Evolutionary conservation across 129 eudicot species (phyloP), one percentile per base, ranked within the genome.

Genomic region (Daucus carota): DNA sequence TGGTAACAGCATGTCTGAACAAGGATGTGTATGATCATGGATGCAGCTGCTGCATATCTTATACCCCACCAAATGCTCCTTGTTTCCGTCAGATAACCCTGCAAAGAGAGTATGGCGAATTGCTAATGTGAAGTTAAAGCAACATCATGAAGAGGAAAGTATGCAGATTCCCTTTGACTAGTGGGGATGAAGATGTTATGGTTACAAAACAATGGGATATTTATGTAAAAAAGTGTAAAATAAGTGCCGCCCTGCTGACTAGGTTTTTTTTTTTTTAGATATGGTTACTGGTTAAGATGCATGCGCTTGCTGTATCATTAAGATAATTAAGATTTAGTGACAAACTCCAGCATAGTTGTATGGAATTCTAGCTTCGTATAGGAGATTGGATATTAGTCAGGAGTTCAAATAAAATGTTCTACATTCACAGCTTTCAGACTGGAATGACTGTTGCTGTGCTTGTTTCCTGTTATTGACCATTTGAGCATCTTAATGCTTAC

Each of bases 1-100:
- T 34, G 96, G 97, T n/a, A 86, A 79, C 76, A 82, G 97, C 52
- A 94, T 94, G 97, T 85, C 92, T 0, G 99, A 89, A 78, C 99
- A 94, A 83, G 99, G 99, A 46, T 94, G 98, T 79, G 97, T 88
- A 73, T 94, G 88, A 73, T 29, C 48, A 50, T 36, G 52, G 36
- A 73, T 73, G 26, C 32, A 79, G 47, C 79, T 44, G 73, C 75
- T 36, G n/a, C n/a, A 54, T 47, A 10, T 11, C 38, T 0, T 50
- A 17, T 14, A 24, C 2, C 3, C 50, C 22, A 70, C 77, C 50
- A 34, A 36, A 16, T 16, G 59, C 42, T 62, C 31, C 59, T 17
- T 67, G 36, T 32, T 22, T 77, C 36, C 24, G 68, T 48, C n/a
- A 11, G 17, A 9, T n/a, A n/a, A 34, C 73, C 75, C 34, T 71